These are phyloP conservation scores for Moricandia moricandioides DNA, from an alignment of 345 rosid genomes.

Conservation along the genomic window DNA sequence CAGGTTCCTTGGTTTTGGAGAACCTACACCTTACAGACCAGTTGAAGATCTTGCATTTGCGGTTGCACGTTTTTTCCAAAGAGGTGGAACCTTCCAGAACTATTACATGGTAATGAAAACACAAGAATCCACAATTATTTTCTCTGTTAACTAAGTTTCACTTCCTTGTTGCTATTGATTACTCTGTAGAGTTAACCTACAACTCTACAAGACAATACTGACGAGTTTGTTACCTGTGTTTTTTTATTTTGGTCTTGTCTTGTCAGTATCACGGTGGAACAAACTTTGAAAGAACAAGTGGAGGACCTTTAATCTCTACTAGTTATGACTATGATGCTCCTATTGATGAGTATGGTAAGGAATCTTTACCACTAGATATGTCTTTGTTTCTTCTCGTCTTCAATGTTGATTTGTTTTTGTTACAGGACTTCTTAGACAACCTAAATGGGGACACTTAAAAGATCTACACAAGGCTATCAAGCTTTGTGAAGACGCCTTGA, in stretches of 20 bases:
- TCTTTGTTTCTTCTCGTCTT: neutral
- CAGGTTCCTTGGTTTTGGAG: slow-evolving; percentile 83
- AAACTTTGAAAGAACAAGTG: slow-evolving; percentile 71
- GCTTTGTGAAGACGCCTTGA: slow-evolving; percentile 74
- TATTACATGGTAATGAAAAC: slow-evolving; percentile 74
- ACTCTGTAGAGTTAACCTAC: no score
- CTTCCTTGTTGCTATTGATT: neutral
- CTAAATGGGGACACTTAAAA: slow-evolving; percentile 93
- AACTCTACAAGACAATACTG: no score
- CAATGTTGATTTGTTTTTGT: slow-evolving; percentile 6
- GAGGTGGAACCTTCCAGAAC: slow-evolving; percentile 95
- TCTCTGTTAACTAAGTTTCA: neutral
- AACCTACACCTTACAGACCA: slow-evolving; percentile 81
- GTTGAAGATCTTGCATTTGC: slow-evolving; percentile 91
- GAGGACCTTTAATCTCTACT: slow-evolving; percentile 94
- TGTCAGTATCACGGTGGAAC: slow-evolving; percentile 94
- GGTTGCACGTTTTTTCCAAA: slow-evolving; percentile 87
- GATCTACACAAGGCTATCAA: slow-evolving; percentile 90
- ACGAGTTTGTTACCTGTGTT: neutral
- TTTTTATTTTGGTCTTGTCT: neutral
- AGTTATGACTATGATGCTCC: slow-evolving; percentile 99
- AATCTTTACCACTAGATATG: neutral
- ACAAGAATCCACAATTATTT: neutral
- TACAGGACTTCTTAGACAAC: slow-evolving; percentile 77
- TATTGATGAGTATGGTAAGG: slow-evolving; percentile 86